Evolutionary conservation across 257 asterid species (phyloP).

Genomic region (Solanum microdontum): DNA sequence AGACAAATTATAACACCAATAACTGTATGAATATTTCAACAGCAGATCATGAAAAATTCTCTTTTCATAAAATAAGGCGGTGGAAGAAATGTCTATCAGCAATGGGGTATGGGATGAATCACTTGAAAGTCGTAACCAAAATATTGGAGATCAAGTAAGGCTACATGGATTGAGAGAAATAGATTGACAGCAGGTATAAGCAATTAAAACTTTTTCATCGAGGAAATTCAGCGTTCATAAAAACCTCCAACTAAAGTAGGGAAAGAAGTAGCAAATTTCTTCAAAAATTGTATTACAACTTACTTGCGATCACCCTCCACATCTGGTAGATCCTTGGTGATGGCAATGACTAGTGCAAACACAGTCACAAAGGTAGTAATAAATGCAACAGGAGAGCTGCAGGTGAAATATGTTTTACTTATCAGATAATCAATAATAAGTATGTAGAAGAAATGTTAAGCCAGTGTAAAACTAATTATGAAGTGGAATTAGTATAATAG

Average conservation of each 20-base stretch:
- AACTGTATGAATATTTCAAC: not conserved
- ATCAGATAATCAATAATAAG: not conserved
- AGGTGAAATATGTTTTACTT: constrained; percentile 3
- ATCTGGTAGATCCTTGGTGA: constrained; percentile 97
- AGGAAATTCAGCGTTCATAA: not conserved
- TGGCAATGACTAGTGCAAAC: constrained; percentile 95
- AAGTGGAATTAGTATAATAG: not conserved
- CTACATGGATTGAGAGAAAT: not conserved
- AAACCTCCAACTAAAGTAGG: not conserved
- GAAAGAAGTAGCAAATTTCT: not conserved
- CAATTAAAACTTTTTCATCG: not conserved
- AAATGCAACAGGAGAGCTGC: constrained; percentile 97
- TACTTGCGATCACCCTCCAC: constrained; percentile 99
- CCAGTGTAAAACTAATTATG: not conserved
- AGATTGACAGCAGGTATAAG: not conserved
- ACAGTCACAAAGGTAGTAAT: constrained; percentile 87
- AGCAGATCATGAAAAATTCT: not conserved
- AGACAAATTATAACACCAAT: not conserved
- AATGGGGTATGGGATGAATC: not conserved
- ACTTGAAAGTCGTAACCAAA: not conserved
- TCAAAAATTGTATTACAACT: constrained; percentile 21
- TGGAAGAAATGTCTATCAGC: not conserved
- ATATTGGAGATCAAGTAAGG: not conserved
- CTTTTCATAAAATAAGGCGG: not conserved
- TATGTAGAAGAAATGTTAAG: not conserved